These are phyloP conservation scores for Boletus tomentosulus DNA, from an alignment of 768 basidiomycete genomes.

Conservation along the genomic window DNA sequence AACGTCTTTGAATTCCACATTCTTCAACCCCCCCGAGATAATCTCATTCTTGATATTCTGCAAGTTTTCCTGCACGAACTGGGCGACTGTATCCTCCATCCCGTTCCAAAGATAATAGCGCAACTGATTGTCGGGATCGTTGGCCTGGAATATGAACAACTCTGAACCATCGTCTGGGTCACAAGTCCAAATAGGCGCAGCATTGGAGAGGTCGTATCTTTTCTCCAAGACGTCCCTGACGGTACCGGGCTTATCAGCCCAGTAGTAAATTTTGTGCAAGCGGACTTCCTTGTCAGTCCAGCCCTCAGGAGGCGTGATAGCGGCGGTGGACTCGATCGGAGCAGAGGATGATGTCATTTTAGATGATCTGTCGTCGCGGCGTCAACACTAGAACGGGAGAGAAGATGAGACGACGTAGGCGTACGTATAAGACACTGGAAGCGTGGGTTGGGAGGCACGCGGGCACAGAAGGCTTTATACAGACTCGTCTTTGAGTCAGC, in stretches of 20 bases:
- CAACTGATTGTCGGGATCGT: not conserved
- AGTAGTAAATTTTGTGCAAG: not conserved
- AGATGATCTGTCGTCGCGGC: not conserved
- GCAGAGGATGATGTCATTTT: not conserved
- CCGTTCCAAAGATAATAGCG: not conserved
- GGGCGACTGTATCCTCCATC: not conserved
- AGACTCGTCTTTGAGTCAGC: too few relatives aligned
- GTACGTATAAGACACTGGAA: too few relatives aligned
- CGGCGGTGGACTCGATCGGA: not conserved
- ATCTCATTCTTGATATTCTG: not conserved
- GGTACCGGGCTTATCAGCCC: not conserved
- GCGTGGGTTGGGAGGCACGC: too few relatives aligned
- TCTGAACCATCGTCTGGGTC: not conserved
- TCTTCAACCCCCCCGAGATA: not conserved
- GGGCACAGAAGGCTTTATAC: too few relatives aligned
- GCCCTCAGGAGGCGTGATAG: too few relatives aligned
- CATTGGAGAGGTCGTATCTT: not conserved
- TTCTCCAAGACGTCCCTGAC: not conserved
- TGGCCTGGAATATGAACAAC: constrained; percentile 1
- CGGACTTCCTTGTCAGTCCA: too few relatives aligned
- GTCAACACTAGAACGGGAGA: not conserved
- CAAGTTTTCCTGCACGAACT: not conserved
- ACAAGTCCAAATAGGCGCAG: not conserved
- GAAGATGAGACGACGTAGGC: too few relatives aligned
- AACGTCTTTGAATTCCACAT: not conserved